Evolutionary conservation across 2,329 filamentous ascomycete species (phyloP).

Genomic region (Epicoccum nigrum): DNA sequence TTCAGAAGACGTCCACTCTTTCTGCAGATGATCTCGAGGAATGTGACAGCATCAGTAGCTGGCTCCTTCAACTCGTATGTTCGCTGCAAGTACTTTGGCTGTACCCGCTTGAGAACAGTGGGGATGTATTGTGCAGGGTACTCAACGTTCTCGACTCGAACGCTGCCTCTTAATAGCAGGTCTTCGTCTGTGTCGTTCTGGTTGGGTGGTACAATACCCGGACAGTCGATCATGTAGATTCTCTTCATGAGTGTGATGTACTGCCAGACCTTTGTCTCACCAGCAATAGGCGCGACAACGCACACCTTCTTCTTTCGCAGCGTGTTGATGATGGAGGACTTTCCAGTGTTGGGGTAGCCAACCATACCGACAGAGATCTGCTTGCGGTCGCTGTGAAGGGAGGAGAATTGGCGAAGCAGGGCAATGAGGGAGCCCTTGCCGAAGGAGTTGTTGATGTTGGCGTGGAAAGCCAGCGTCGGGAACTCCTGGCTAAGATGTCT

Average conservation of each 20-base stretch:
- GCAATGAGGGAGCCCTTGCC: slow-evolving; percentile 94
- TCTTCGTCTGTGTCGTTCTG: slow-evolving; percentile 83
- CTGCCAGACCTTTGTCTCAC: slow-evolving; percentile 97
- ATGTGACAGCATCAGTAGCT: slow-evolving; percentile 73
- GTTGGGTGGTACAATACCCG: slow-evolving; percentile 92
- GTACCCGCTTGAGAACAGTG: slow-evolving; percentile 78
- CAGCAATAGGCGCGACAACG: slow-evolving; percentile 90
- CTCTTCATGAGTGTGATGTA: slow-evolving; percentile 95
- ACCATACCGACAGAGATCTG: slow-evolving; percentile 93
- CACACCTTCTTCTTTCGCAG: slow-evolving; percentile 93
- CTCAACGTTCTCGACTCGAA: slow-evolving; percentile 93
- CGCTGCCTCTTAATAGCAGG: slow-evolving; percentile 86
- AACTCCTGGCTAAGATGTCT: slow-evolving; percentile 85
- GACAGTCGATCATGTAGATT: slow-evolving; percentile 95
- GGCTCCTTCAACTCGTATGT: slow-evolving; percentile 89
- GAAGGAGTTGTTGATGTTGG: slow-evolving; percentile 93
- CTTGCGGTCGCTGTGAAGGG: slow-evolving; percentile 86
- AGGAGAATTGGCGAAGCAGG: slow-evolving; percentile 89
- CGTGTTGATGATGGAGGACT: slow-evolving; percentile 97
- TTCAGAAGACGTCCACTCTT: slow-evolving; percentile 87
- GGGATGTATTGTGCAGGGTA: slow-evolving; percentile 96
- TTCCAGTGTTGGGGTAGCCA: slow-evolving; percentile 91
- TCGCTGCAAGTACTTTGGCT: slow-evolving; percentile 85
- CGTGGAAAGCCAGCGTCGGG: slow-evolving; percentile 93
- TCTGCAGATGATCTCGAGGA: slow-evolving; percentile 83